Conservation (phyloP, 2,329 filamentous ascomycete genomes). For the Aspergillus felis region DNA sequence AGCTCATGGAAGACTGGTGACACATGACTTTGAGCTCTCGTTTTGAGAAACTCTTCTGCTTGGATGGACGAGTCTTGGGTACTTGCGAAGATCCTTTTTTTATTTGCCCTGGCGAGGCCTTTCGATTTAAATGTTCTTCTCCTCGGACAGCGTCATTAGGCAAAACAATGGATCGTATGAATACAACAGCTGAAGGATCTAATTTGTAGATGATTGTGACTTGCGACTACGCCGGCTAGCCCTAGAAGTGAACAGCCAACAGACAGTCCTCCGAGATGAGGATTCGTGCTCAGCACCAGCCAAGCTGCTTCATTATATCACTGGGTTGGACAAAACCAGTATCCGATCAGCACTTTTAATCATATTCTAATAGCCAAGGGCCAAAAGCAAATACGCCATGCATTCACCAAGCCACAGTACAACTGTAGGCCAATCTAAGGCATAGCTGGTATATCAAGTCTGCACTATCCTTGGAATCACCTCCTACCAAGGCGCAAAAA, state of each 20-base stretch:
- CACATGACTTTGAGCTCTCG: background rate
- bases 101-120: too few species aligned
- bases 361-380: background rate
- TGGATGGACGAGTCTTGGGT: background rate
- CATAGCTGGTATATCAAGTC: background rate
- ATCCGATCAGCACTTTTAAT: background rate
- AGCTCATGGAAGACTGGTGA: constrained; percentile 38
- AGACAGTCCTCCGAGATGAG: background rate
- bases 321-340: background rate
- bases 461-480: background rate
- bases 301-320: background rate
- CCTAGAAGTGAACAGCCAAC: too few species aligned
- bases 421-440: background rate
- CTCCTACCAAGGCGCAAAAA: constrained; percentile 1
- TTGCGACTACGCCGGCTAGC: too few species aligned
- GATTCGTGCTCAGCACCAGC: background rate
- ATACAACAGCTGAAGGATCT: background rate
- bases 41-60: background rate
- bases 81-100: background rate
- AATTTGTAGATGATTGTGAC: background rate
- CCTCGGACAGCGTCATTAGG: background rate
- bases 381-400: background rate
- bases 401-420: background rate
- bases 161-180: background rate
- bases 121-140: background rate